Conservation (phyloP, 192 early-diverging fungal genomes). For the Podila clonocystis region DNA sequence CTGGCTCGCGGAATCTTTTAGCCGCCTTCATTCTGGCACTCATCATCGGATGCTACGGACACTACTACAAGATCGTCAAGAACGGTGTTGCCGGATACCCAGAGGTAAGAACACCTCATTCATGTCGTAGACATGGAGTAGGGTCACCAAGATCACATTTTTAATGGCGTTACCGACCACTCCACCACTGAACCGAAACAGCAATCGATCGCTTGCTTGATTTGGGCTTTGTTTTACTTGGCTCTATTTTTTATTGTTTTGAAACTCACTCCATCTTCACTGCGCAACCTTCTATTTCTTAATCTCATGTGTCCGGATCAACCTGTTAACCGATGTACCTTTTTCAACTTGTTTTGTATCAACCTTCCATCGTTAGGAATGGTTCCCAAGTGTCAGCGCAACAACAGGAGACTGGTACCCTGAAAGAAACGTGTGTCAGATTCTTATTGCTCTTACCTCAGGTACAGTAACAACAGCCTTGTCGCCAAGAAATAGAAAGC, state of each 20-base stretch:
- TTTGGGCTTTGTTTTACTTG: no score
- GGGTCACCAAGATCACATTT: no score
- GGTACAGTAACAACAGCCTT: constrained; percentile 43
- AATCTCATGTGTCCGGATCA: not conserved
- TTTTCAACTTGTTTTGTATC: constrained; percentile 10
- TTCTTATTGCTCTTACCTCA: constrained; percentile 79
- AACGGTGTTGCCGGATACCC: constrained; percentile 84
- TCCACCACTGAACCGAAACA: no score
- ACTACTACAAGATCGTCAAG: constrained; percentile 85
- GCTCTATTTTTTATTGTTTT: no score
- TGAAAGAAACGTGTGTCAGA: constrained; percentile 78
- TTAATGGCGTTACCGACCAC: no score
- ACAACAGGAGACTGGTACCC: constrained; percentile 86
- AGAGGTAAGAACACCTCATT: constrained; percentile 50
- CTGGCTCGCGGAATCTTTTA: constrained; percentile 19
- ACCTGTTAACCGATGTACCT: constrained; percentile 4
- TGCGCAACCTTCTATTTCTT: not conserved
- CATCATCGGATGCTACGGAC: constrained; percentile 72
- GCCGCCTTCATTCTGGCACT: constrained; percentile 77
- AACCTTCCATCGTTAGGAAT: constrained; percentile 53
- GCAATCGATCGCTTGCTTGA: no score
- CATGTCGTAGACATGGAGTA: no score
- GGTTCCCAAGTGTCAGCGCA: constrained; percentile 86
- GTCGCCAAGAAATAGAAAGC: not conserved
- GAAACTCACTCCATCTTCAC: not conserved